These are phyloP conservation scores for Rubia occidens DNA, from an alignment of 305 asterid genomes.

Conservation along the genomic window DNA sequence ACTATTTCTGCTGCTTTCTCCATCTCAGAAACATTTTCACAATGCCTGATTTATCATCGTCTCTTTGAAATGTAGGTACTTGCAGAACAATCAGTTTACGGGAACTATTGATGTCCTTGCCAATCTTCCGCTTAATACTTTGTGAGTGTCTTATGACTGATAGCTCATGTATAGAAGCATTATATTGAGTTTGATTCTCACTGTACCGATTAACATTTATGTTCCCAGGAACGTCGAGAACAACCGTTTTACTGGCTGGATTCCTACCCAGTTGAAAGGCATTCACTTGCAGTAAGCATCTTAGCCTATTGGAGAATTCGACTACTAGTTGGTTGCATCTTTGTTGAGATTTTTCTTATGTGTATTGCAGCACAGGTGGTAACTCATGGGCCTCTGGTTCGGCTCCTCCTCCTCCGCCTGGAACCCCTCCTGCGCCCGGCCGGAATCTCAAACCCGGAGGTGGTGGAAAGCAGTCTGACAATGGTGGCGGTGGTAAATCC, in stretches of 20 bases:
- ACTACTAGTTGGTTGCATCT: not conserved
- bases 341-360: slow-evolving; percentile 12
- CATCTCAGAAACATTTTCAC: not conserved
- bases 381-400: slow-evolving; percentile 65
- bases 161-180: slow-evolving; percentile 4
- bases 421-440: slow-evolving; percentile 59
- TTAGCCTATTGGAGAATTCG: slow-evolving; percentile 2
- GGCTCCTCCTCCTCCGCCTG: slow-evolving; percentile 98
- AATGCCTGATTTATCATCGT: not conserved
- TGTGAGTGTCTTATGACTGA: slow-evolving; percentile 33
- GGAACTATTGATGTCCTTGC: slow-evolving; percentile 52
- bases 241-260: slow-evolving; percentile 79
- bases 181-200: not conserved
- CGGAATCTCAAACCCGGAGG: slow-evolving; percentile 24
- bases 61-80: slow-evolving; percentile 29
- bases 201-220: slow-evolving; percentile 3
- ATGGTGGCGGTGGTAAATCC: slow-evolving; percentile 42
- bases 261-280: slow-evolving; percentile 61
- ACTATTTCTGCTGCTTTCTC: not conserved
- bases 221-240: slow-evolving; percentile 66
- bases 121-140: slow-evolving; percentile 38
- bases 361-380: slow-evolving; percentile 46
- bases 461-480: slow-evolving; percentile 27
- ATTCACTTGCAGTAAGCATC: slow-evolving; percentile 65
- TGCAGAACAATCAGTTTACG: slow-evolving; percentile 52